Percentiles rank a stretch among this genome's conserved stretches.
Evolutionary conservation across 768 basidiomycete species (phyloP).

Genomic region (Suillus lakei): DNA sequence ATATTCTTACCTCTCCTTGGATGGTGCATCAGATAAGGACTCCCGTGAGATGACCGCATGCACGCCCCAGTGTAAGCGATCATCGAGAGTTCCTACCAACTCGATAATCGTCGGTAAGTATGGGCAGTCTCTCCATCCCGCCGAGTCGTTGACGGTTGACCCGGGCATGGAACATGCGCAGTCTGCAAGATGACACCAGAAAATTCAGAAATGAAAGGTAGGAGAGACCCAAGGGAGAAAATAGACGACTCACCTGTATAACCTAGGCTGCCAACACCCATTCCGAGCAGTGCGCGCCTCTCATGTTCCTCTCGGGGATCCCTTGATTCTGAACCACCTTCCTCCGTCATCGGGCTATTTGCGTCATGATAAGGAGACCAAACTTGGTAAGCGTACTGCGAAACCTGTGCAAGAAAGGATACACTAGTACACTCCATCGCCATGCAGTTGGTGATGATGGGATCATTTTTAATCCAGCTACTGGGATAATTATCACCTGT

Average conservation of each 20-base stretch:
- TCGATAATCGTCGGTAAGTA: neutral
- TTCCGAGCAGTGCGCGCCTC: neutral
- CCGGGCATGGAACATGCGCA: neutral
- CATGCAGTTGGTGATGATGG: neutral
- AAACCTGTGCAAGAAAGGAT: neutral
- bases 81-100: neutral
- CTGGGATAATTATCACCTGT: neutral
- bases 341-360: neutral
- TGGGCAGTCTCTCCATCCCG: neutral
- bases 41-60: neutral
- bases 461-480: neutral
- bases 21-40: no score
- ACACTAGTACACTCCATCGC: no score
- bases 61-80: neutral
- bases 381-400: neutral
- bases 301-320: neutral
- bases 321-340: neutral
- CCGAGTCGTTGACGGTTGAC: neutral
- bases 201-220: neutral
- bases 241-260: neutral
- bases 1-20: neutral
- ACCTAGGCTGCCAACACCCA: neutral
- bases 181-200: neutral
- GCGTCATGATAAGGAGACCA: neutral
- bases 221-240: neutral